Conservation (phyloP, 176 grass and related monocot species). For the Oropetium thomaeum region DNA sequence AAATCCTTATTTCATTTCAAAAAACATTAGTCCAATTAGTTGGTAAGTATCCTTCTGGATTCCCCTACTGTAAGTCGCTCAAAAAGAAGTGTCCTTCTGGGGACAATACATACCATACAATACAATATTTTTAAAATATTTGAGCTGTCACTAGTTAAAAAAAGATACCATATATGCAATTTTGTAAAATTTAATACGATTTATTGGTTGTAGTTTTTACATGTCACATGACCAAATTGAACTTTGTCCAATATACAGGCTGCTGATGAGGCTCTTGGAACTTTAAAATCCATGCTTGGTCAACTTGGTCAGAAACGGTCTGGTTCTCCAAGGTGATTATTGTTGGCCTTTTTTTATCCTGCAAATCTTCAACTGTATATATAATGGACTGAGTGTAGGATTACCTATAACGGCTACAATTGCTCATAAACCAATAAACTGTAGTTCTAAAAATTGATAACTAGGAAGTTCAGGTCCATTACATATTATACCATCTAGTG, state of each 20-base stretch:
- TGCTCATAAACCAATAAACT: neutral
- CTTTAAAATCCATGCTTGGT: slow-evolving; percentile 81
- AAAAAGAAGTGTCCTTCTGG: too few relatives aligned
- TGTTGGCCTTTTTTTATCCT: neutral
- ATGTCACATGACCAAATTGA: slow-evolving; percentile 9
- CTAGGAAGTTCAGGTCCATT: neutral
- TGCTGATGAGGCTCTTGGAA: slow-evolving; percentile 87
- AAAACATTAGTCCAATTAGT: neutral
- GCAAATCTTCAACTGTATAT: neutral
- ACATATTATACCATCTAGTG: neutral
- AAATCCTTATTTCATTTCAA: neutral
- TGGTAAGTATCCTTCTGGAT: neutral
- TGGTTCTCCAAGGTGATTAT: slow-evolving; percentile 82
- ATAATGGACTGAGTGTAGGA: neutral
- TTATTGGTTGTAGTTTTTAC: slow-evolving; percentile 1
- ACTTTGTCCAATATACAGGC: slow-evolving; percentile 52
- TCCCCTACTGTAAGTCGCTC: too few relatives aligned
- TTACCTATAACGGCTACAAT: neutral
- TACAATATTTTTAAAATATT: neutral
- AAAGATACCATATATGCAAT: neutral
- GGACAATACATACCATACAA: neutral
- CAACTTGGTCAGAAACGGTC: slow-evolving; percentile 71
- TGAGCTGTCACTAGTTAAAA: slow-evolving; percentile 2
- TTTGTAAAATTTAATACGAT: slow-evolving; percentile 2
- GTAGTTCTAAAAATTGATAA: neutral